Evolutionary conservation across 2,329 filamentous ascomycete genomes (phyloP), one percentile per base, ranked within the genome.

Genomic region (Colletotrichum sp.): DNA sequence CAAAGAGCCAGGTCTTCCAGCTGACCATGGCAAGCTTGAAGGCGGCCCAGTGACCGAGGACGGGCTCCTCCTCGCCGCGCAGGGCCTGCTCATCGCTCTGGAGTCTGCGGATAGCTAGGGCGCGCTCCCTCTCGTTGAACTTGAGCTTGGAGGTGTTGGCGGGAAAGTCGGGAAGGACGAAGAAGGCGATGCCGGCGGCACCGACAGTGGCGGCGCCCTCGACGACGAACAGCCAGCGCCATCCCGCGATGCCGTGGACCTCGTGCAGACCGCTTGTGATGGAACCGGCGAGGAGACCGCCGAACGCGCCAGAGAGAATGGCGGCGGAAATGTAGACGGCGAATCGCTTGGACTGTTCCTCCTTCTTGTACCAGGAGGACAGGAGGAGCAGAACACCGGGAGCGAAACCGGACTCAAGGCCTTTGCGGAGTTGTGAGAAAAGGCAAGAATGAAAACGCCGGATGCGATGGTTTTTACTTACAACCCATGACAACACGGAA

Each of bases 311-410:
- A 0, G 93, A 92, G 0, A 94, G 85, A 0, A 93, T 93, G 2
- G 93, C 93, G 0, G 93, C 92, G 1, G 92, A 93, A 84, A 95
- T 95, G 86, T 94, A 94, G 30, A 94, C 91, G 7, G 93, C 93
- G 52, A 83, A 83, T 22, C 83, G 80, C 71, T 78, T 82, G 39
- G 77, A 78, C 78, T 83, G 81, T 71, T 84, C 83, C 5, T 78
- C 78, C 27, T 79, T 78, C 76, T 83, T 83, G 73, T 94, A 95
- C 93, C 93, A 95, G 76, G 91, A 93, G 0, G 90, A 92, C 0
- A 94, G 86, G 75, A 94, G 92, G 82, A 89, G 72, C 80, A 90
- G 77, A 83, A 94, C 88, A 9, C 91, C 91, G 0, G 90, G 91
- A 71, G 90, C 91, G 1, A 93, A 86, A 3, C 91, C 91, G 8